These are phyloP conservation scores for Pichiaceae sp. DNA, from an alignment of 1,139 yeast species.

Conservation along the genomic window DNA sequence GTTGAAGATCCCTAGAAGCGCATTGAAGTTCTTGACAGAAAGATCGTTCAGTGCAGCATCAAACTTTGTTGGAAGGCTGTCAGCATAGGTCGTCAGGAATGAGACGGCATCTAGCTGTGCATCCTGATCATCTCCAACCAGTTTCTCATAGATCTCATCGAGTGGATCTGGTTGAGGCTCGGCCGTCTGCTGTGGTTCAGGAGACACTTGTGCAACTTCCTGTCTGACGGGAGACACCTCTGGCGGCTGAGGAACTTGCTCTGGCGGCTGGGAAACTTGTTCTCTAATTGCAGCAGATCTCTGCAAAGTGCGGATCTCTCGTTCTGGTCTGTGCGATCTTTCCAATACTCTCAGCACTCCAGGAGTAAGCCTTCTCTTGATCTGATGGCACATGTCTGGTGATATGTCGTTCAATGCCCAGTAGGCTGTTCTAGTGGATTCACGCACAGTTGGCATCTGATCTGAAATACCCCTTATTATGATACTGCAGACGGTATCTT, in stretches of 20 bases:
- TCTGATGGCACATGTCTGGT: conserved; percentile 32
- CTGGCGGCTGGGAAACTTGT: background rate
- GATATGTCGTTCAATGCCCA: conserved; percentile 57
- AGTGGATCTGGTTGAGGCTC: conserved; percentile 4
- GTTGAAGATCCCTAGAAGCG: conserved; percentile 16
- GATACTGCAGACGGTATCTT: conserved; percentile 44
- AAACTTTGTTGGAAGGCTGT: conserved; percentile 13
- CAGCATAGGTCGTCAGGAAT: conserved; percentile 7
- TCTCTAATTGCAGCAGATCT: background rate
- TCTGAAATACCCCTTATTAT: conserved; percentile 61
- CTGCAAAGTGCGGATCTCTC: background rate
- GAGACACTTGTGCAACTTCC: background rate
- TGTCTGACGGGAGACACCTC: background rate
- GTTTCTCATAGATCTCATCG: conserved; percentile 13
- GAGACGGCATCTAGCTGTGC: conserved; percentile 15
- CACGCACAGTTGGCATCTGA: conserved; percentile 77
- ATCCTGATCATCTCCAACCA: conserved; percentile 14
- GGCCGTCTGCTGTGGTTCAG: background rate
- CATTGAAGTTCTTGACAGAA: conserved; percentile 14
- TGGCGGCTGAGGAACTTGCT: background rate
- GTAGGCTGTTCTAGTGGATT: conserved; percentile 60
- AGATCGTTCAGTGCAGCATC: conserved; percentile 16
- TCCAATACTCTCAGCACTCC: conserved; percentile 26
- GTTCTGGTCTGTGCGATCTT: background rate
- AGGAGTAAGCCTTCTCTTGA: conserved; percentile 32